Evolutionary conservation across 257 asterid genomes (phyloP).

Genomic region (Nicotiana benthamiana): DNA sequence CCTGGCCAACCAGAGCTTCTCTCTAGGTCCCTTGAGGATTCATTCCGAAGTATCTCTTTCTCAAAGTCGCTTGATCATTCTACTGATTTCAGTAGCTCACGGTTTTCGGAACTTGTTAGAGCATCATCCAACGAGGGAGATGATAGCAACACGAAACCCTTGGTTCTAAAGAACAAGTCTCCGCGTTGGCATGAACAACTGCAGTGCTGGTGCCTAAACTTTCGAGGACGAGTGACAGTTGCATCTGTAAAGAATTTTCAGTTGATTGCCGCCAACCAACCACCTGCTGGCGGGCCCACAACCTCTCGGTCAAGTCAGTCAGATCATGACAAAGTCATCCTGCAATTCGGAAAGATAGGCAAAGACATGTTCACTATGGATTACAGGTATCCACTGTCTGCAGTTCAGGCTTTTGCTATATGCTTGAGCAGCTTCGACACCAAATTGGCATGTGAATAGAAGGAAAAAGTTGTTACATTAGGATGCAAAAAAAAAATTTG

Average conservation of each 20-base stretch:
- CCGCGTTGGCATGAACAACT: slow-evolving; percentile 69
- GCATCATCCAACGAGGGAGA: slow-evolving; percentile 20
- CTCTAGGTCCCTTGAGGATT: slow-evolving; percentile 51
- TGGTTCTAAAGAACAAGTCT: slow-evolving; percentile 60
- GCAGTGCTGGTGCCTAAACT: slow-evolving; percentile 70
- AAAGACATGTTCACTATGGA: slow-evolving; percentile 72
- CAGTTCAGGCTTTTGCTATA: slow-evolving; percentile 66
- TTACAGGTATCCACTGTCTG: slow-evolving; percentile 58
- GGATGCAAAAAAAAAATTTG: slow-evolving; percentile 3
- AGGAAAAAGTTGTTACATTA: not conserved
- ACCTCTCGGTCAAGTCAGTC: slow-evolving; percentile 29
- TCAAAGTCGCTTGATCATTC: slow-evolving; percentile 39
- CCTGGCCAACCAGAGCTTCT: slow-evolving; percentile 52
- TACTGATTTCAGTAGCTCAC: slow-evolving; percentile 49
- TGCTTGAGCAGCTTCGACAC: slow-evolving; percentile 80
- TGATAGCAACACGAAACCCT: slow-evolving; percentile 30
- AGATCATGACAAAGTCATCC: slow-evolving; percentile 50
- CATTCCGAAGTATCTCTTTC: slow-evolving; percentile 51
- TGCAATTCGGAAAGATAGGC: slow-evolving; percentile 67
- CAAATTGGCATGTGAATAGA: slow-evolving; percentile 66
- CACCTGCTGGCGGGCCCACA: slow-evolving; percentile 16
- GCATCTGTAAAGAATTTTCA: slow-evolving; percentile 66
- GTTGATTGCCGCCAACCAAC: slow-evolving; percentile 43
- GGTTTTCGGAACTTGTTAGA: slow-evolving; percentile 36
- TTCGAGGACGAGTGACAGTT: slow-evolving; percentile 61